Evolutionary conservation across 352 stramenopile genomes (phyloP).

Genomic region (Phytophthora macrochlamydospora): DNA sequence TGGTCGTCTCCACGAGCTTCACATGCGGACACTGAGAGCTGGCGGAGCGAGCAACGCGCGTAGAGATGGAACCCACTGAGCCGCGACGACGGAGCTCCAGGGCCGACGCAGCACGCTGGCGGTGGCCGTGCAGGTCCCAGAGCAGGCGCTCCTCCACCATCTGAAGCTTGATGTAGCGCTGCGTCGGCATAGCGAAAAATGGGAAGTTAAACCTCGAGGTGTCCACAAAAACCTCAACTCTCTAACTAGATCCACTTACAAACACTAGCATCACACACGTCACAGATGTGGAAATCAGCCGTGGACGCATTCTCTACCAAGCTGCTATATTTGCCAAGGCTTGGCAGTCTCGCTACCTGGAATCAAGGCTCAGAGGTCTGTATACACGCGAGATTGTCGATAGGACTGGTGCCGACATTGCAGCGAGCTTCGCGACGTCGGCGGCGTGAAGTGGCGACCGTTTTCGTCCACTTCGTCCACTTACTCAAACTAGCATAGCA

Average conservation of each 20-base stretch:
- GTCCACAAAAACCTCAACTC: no score
- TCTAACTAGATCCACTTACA: no score
- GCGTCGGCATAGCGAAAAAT: slow-evolving; percentile 25
- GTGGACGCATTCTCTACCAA: no score
- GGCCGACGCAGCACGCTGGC: slow-evolving; percentile 19
- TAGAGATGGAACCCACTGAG: slow-evolving; percentile 11
- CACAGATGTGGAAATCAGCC: no score
- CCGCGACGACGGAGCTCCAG: slow-evolving; percentile 20
- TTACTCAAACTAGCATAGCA: slow-evolving; percentile 4
- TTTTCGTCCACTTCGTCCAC: slow-evolving; percentile 3
- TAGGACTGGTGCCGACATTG: no score
- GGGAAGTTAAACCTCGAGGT: slow-evolving; percentile 5
- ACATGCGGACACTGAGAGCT: slow-evolving; percentile 13
- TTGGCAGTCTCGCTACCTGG: background rate
- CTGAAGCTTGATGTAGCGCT: slow-evolving; percentile 35
- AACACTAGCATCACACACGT: no score
- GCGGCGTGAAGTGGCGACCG: no score
- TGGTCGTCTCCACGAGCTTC: slow-evolving; percentile 29
- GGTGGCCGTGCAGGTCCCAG: slow-evolving; percentile 12
- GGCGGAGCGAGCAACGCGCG: slow-evolving; percentile 11
- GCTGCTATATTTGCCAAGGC: no score
- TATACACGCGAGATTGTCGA: background rate
- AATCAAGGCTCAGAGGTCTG: background rate
- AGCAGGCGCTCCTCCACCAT: slow-evolving; percentile 35
- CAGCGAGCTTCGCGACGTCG: no score